Percentiles rank a stretch among this genome's conserved stretches.
These are phyloP conservation scores for Chlamydomonas asymmetrica DNA, from an alignment of 139 green algal genomes.

Conservation along the genomic window DNA sequence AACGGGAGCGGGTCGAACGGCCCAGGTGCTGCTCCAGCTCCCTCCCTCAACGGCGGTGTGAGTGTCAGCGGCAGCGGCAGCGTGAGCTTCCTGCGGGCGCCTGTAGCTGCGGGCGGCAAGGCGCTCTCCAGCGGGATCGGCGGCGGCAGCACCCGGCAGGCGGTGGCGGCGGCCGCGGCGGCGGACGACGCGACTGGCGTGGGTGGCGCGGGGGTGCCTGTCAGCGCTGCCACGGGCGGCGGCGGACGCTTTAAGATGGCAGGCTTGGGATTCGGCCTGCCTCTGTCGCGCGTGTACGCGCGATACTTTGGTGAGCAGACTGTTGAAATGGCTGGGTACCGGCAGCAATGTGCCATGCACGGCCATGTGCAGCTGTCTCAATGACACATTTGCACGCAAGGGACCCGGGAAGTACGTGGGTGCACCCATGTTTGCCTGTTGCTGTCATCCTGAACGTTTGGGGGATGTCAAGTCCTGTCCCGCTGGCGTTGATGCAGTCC, in stretches of 20 bases:
- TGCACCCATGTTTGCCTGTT: not conserved
- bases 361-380: not conserved
- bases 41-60: not conserved
- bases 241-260: conserved; percentile 59
- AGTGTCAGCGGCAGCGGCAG: conserved; percentile 3
- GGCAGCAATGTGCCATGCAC: no score
- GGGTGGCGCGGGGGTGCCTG: not conserved
- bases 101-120: not conserved
- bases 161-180: conserved; percentile 16
- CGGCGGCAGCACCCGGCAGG: not conserved
- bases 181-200: not conserved
- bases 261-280: conserved; percentile 88
- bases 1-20: not conserved
- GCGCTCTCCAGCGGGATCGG: not conserved
- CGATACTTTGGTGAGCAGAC: conserved; percentile 74
- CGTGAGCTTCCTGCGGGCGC: no score
- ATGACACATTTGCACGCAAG: not conserved
- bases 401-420: not conserved
- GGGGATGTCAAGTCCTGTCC: not conserved
- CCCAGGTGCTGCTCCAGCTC: not conserved
- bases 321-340: no score
- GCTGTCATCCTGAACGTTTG: not conserved
- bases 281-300: conserved; percentile 84
- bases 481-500: not conserved
- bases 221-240: not conserved